Base-by-base conservation (phyloP, 108 stramenopile genomes). In the Conticribra guillardii region DNA sequence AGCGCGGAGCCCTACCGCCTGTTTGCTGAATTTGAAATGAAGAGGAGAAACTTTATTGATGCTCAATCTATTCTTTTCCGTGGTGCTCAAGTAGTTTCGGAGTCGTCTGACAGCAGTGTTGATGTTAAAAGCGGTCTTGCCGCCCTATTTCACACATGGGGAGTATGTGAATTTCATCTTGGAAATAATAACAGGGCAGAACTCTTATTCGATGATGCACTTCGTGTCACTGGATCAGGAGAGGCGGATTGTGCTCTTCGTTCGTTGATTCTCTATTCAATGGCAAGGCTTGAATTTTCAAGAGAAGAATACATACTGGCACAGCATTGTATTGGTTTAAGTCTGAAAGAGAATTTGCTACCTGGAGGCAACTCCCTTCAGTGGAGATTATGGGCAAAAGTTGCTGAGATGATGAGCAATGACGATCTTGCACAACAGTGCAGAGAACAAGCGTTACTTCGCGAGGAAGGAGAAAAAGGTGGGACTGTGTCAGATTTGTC, bases 281-380 rank as follows among this genome's bases (percentile, higher is more conserved):
- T 87, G 56, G 86, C 91, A 8, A 80, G 62, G 44, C 62, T 92
- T 18, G 73, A 86, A 49, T 82, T 69, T 41, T 70, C 58, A 1
- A 61, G 83, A 41, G 78, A 62, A n/a, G 85, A 93, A 57, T 69
- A 73, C 32, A 41, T 83, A 49, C 45, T 90, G 23, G 87, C 91
- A 22, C 91, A 93, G 64, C 89, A 93, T 60, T 93, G 85, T 52
- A 74, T 93, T 17, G 84, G 78, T 15, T 65, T 93, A 18, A 84
- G 82, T 37, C 58, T 93, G 48, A 87, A 88, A 65, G 89, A 90
- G 53, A 85, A 85, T 56, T 45, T 72, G 18, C 52, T 84, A 33
- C 87, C 87, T 9, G 81, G 85, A 28, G 80, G 80, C 3, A 83
- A 86, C 41, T 74, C 65, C 17, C 67, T 60, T 41, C 74, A 85